These are phyloP conservation scores for Boechera retrofracta DNA, from an alignment of 345 rosid genomes.

Conservation along the genomic window DNA sequence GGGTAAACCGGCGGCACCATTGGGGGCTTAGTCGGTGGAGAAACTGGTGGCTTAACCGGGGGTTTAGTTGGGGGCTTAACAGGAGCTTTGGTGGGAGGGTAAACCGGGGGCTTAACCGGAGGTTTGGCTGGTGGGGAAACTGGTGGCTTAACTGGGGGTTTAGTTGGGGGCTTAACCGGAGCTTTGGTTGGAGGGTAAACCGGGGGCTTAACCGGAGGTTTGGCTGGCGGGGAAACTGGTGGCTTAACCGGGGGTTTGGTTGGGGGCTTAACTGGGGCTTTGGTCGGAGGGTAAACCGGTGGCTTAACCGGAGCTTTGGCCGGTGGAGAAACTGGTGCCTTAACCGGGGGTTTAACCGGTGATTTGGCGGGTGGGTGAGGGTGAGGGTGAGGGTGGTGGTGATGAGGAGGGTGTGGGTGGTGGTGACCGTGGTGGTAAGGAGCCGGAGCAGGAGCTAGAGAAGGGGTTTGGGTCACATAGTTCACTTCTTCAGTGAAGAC, in stretches of 20 bases:
- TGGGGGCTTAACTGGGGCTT: slow-evolving; percentile 45
- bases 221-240: slow-evolving; percentile 45
- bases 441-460: slow-evolving; percentile 48
- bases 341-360: slow-evolving; percentile 38
- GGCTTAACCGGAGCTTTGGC: slow-evolving; percentile 37
- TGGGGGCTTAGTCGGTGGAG: slow-evolving; percentile 49
- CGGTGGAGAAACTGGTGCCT: slow-evolving; percentile 17
- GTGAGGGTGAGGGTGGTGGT: slow-evolving; percentile 46
- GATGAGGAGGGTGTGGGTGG: slow-evolving; percentile 48
- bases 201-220: slow-evolving; percentile 46
- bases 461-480: slow-evolving; percentile 40
- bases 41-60: slow-evolving; percentile 47
- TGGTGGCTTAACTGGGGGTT: slow-evolving; percentile 43
- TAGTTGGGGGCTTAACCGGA: slow-evolving; percentile 42
- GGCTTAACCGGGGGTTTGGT: slow-evolving; percentile 38
- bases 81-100: slow-evolving; percentile 41
- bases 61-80: slow-evolving; percentile 41
- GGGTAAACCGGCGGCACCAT: slow-evolving; percentile 51
- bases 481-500: slow-evolving; percentile 43
- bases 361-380: slow-evolving; percentile 29
- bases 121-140: slow-evolving; percentile 39
- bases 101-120: slow-evolving; percentile 38
- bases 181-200: slow-evolving; percentile 42
- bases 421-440: slow-evolving; percentile 52
- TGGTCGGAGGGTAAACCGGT: slow-evolving; percentile 21